Base-by-base conservation (phyloP, 2,329 filamentous ascomycete species). In the Apiospora sp. region DNA sequence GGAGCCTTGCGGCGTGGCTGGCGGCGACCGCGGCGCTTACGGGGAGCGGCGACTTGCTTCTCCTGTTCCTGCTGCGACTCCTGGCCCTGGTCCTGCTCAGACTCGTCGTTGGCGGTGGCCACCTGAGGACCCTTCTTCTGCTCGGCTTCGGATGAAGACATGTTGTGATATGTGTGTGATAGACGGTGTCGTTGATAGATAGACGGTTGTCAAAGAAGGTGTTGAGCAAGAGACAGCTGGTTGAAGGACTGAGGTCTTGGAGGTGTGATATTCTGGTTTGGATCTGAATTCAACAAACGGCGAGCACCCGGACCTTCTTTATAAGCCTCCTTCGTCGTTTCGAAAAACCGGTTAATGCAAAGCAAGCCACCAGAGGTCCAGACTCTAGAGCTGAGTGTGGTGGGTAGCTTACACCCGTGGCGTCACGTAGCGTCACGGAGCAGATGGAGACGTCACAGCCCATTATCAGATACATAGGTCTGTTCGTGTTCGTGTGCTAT, bases 141-240 rank as follows among this genome's bases (percentile, higher is more conserved):
- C 68, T 70, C 68, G 48, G 46, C 68, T 27, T 70, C 68, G 30
- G 46, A 54, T 5, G 68, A 51, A 58, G 68, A 70, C 68, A 70
- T 70, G 68, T 41, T 70, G 68, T 44, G 44, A 48, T 68, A 22
- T 68, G 64, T 68, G 30, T 68, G 64, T 37, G 19, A 4, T 22
- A 22, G 16, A 58, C 12, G 51, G 16, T 37, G 54, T 37, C 19
- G 58, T 64, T n/a, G 16, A 41, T 24, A 16, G 7, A 22, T 61
- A 27, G 10, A 34, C 16, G 51, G 14, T 58, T 58, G 51, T 34
- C 14, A 16, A 27, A 16, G 27, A 16, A 19, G 49, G 4, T 37
- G 46, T n/a, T 22, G 5, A 27, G 19, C 16, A 64, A n/a, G 34
- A 64, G 58, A 58, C 14, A 10, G 1, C 24, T 19, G 51, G 24